Base-by-base conservation (phyloP, 2,329 filamentous ascomycete genomes). In the Polychaeton citri region DNA sequence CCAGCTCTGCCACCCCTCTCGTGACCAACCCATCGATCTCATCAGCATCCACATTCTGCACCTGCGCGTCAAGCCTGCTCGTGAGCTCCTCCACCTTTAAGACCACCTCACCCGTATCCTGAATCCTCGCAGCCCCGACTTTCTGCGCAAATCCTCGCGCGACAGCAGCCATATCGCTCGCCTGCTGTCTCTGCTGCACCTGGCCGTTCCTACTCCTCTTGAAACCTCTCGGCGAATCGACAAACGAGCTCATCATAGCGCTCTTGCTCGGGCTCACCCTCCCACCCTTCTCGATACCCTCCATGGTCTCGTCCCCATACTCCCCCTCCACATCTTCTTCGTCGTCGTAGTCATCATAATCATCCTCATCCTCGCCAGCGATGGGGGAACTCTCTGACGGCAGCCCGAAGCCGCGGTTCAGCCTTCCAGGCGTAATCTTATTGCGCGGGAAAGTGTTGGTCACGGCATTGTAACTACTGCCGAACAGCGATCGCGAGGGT, bases 31-130 rank as follows among this genome's bases (percentile, higher is more conserved):
- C 46, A 28, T 57, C 54, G 15, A 49, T 46, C 17, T 46, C 41
- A 2, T 50, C 38, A 19, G 50, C 53, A 6, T 52, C 51, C 21
- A 53, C 43, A n/a, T 51, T 50, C 19, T 51, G 46, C 3, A 55
- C 42, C 24, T 52, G 55, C 5, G 49, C 49, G 15, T 58, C 44
- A 35, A 67, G 43, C 21, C 50, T 53, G 19, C 54, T 53, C 36
- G 93, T 62, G 28, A 84, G 60, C 26, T 74, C 69, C 54, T 95
- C 87, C 8, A 82, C 92, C 33, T 73, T 68, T 21, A 92, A 61
- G 32, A 95, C 74, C 15, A 93, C 58, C 32, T 77, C 68, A 41
- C 79, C 74, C 2, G 77, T 64, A 58, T 95, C 88, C 4, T 67
- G 66, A 32, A 92, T 63, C 13, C 60, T 50, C 1, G 81, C 74